Percentiles rank a stretch among this genome's conserved stretches.
phyloP scores from a whole-genome alignment of 495 filamentous ascomycete species.

The Trypethelium eluteriae region DNA sequence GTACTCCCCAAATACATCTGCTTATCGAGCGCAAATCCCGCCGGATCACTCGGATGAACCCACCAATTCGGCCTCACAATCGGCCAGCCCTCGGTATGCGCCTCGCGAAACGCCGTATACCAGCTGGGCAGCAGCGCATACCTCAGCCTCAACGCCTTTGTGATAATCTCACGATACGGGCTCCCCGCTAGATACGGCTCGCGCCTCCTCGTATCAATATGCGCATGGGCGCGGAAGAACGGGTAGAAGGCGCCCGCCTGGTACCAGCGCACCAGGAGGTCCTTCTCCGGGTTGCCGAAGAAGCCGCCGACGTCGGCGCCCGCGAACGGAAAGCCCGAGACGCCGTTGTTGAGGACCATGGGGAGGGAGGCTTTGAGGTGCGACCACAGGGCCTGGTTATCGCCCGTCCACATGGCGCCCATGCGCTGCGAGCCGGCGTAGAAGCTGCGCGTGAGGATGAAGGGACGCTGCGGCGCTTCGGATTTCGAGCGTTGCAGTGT shows the following conservation, averaged over 20 bases:
- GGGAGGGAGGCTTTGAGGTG: constrained; percentile 78
- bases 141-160: constrained; percentile 75
- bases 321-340: constrained; percentile 87
- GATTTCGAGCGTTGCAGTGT: constrained; percentile 72
- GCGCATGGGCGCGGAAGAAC: constrained; percentile 96
- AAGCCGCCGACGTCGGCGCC: constrained; percentile 97
- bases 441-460: constrained; percentile 87
- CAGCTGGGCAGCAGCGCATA: constrained; percentile 87
- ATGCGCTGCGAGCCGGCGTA: constrained; percentile 82
- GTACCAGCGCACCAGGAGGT: constrained; percentile 90
- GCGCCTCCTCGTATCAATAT: constrained; percentile 88
- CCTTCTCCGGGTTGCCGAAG: constrained; percentile 90
- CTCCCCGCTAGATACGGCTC: constrained; percentile 86
- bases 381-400: constrained; percentile 90
- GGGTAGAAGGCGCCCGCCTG: constrained; percentile 96
- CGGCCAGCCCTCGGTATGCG: constrained; percentile 70
- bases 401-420: constrained; percentile 96
- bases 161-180: constrained; percentile 78
- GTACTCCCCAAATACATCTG: constrained; percentile 85
- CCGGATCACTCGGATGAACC: constrained; percentile 78
- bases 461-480: constrained; percentile 62
- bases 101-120: constrained; percentile 95
- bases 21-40: constrained; percentile 78
- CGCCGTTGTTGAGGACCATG: constrained; percentile 87
- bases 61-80: constrained; percentile 89